phyloP scores from a whole-genome alignment of 768 basidiomycete genomes.

The Russula earlei region DNA sequence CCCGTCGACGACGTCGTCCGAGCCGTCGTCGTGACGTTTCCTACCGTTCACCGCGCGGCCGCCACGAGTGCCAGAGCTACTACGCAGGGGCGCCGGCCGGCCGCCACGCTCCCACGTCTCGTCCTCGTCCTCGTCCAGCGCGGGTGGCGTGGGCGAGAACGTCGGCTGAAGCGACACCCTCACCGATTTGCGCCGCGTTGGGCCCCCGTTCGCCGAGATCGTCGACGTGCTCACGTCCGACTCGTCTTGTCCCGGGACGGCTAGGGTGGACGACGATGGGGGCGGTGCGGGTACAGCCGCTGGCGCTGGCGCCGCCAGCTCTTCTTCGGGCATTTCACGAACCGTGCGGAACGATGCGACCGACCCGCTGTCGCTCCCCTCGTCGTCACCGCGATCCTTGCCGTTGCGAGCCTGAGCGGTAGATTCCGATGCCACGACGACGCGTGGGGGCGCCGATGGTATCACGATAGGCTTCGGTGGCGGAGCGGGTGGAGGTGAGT shows the following conservation, averaged over 20 bases:
- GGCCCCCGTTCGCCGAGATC: slow-evolving; percentile 2
- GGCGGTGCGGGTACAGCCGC: neutral
- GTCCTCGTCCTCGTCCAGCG: slow-evolving; percentile 39
- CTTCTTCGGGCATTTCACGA: slow-evolving; percentile 42
- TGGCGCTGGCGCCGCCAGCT: slow-evolving; percentile 20
- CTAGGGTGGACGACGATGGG: neutral
- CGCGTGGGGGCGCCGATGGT: slow-evolving; percentile 13
- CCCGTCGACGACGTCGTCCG: slow-evolving; percentile 20
- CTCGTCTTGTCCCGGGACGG: slow-evolving; percentile 19
- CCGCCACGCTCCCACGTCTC: slow-evolving; percentile 11
- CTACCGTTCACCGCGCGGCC: neutral
- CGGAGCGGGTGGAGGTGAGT: slow-evolving; percentile 11
- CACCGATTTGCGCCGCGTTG: slow-evolving; percentile 55
- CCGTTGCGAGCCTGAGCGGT: neutral
- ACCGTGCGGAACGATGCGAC: slow-evolving; percentile 62
- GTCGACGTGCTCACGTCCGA: slow-evolving; percentile 27
- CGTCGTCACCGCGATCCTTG: neutral
- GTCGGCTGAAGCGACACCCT: slow-evolving; percentile 70
- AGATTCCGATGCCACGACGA: neutral
- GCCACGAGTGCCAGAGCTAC: neutral
- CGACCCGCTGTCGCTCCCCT: slow-evolving; percentile 35
- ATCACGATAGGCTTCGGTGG: slow-evolving; percentile 9
- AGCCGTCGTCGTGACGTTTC: neutral
- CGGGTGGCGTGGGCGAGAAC: slow-evolving; percentile 64
- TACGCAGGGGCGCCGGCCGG: slow-evolving; percentile 7